These are phyloP conservation scores for Thuja plicata DNA, from an alignment of 83 land plant genomes.

Conservation along the genomic window DNA sequence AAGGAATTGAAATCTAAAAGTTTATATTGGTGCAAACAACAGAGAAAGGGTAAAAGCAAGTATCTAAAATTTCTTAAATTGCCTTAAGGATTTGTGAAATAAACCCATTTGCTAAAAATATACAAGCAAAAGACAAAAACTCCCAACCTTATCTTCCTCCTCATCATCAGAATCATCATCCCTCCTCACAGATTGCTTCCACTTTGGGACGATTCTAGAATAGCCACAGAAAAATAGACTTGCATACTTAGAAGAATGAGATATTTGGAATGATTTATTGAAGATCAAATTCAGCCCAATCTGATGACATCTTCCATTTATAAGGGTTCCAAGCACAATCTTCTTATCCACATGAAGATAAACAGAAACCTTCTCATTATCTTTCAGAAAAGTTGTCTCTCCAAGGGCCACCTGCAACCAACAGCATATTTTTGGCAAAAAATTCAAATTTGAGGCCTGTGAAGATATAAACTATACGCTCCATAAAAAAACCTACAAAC, in stretches of 20 bases:
- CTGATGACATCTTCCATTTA: constrained; percentile 54
- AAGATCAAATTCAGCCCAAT: constrained; percentile 59
- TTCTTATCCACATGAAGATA: constrained; percentile 35
- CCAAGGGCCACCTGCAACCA: constrained; percentile 51
- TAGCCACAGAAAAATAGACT: constrained; percentile 76
- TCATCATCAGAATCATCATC: constrained; percentile 10
- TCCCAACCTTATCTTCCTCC: constrained; percentile 23
- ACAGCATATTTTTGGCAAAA: background rate
- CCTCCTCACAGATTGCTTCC: constrained; percentile 37
- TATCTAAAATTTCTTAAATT: too few species aligned
- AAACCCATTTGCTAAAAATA: background rate
- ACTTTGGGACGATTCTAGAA: constrained; percentile 6
- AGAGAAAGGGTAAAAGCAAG: background rate
- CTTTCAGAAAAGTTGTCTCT: constrained; percentile 49
- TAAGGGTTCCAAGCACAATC: constrained; percentile 62
- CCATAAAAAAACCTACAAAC: background rate
- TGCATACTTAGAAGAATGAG: constrained; percentile 56
- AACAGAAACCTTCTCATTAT: constrained; percentile 34
- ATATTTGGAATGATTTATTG: constrained; percentile 67
- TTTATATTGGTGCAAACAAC: background rate
- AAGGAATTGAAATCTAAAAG: background rate
- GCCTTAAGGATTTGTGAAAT: background rate
- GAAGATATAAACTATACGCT: background rate
- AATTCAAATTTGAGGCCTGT: background rate
- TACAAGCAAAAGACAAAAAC: constrained; percentile 16